Evolutionary conservation across 2,329 filamentous ascomycete species (phyloP), one percentile per base, ranked within the genome.

Genomic region (Trichoderma afroharzianum): DNA sequence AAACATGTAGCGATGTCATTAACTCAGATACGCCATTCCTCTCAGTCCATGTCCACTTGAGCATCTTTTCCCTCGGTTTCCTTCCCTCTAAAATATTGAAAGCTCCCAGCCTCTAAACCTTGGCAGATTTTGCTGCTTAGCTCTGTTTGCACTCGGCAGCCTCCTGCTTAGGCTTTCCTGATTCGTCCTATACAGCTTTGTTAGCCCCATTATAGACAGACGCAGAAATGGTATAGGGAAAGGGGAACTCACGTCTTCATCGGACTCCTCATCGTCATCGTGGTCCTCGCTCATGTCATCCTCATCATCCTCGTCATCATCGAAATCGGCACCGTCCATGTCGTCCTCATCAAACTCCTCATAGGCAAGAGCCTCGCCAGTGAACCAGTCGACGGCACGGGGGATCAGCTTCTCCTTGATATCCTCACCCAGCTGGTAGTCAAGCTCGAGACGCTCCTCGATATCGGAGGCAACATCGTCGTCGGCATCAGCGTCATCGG

Each of bases 361-460:
- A 78, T 94, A 99, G 77, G 96, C 95, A 74, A 99, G 91, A 76
- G 96, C 96, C 85, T 99, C 96, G 72, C 96, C 96, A 68, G 96
- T 99, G 83, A 99, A 99, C 96, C 96, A 99, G 84, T 99, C 96
- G 78, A 99, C 96, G 71, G 97, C 96, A 77, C 95, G 94, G 75
- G 96, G 96, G 77, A 99, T 99, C 75, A 99, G 89, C 87, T 99
- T 99, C 89, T 99, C 96, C 87, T 99, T 99, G 85, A 99, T 98
- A 81, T 99, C 96, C 86, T 99, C 96, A 76, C 96, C 96, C 58
- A 99, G 91, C 85, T 98, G 95, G 83, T 98, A 99, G 85, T 99
- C 96, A 67, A 99, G 91, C 86, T 99, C 96, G 71, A 99, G 90
- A 75, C 96, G 95, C 84, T 97, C 95, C 86, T 99, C 96, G 67